These are phyloP conservation scores for Drechslerella dactyloides DNA, from an alignment of 2,329 filamentous ascomycete genomes.

Conservation along the genomic window DNA sequence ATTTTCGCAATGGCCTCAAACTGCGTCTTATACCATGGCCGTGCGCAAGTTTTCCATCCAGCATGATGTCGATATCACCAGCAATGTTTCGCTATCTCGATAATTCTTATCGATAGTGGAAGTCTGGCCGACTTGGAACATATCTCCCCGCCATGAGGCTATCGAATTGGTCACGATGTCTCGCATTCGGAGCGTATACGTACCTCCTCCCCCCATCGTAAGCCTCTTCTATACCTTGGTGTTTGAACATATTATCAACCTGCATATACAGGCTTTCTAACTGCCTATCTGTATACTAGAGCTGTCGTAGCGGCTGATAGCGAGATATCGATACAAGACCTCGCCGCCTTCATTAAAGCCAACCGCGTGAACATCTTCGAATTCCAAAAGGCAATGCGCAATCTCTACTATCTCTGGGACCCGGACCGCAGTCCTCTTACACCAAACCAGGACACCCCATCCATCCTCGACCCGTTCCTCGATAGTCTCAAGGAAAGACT, in stretches of 20 bases:
- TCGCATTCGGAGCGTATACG: neutral
- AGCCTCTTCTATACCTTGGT: too few relatives aligned
- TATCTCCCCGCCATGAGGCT: neutral
- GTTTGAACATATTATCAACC: neutral
- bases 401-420: constrained; percentile 17
- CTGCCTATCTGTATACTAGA: neutral
- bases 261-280: neutral
- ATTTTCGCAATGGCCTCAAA: neutral
- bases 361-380: neutral
- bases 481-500: constrained; percentile 7
- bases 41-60: neutral
- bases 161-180: neutral
- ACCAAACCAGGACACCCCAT: constrained; percentile 9
- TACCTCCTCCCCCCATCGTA: neutral
- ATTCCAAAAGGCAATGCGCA: constrained; percentile 23
- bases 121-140: neutral
- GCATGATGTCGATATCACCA: neutral
- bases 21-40: neutral
- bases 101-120: neutral
- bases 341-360: constrained; percentile 16
- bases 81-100: neutral
- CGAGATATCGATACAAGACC: constrained; percentile 13
- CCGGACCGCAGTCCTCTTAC: neutral
- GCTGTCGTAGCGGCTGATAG: neutral
- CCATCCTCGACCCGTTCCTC: constrained; percentile 16